Evolutionary conservation across 1,284 basidiomycete genomes (phyloP), one percentile per base, ranked within the genome.

Genomic region (Trametes sp.): DNA sequence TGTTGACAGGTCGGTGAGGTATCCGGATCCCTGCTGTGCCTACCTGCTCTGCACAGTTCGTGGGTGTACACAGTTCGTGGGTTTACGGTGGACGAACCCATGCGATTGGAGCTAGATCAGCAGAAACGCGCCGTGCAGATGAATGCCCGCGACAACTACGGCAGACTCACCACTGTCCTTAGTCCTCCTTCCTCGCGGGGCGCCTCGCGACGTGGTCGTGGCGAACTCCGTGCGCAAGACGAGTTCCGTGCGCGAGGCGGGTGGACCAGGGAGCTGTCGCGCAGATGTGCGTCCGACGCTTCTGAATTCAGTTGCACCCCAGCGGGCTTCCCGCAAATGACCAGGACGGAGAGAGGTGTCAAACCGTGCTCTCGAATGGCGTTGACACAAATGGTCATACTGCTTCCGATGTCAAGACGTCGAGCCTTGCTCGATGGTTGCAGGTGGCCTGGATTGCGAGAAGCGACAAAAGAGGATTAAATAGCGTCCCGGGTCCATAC

Each of bases 401-500:
- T n/a, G n/a, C n/a, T n/a, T n/a, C n/a, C n/a, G n/a, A n/a, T n/a
- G n/a, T n/a, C n/a, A n/a, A n/a, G n/a, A n/a, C n/a, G n/a, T n/a
- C n/a, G n/a, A n/a, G n/a, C n/a, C n/a, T n/a, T n/a, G n/a, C n/a
- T n/a, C n/a, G n/a, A n/a, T n/a, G n/a, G n/a, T n/a, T n/a, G 36
- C 51, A 41, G 33, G 35, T 8, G 23, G 35, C 33, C 33, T n/a
- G 21, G 24, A n/a, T 53, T 21, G 23, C 28, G 50, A 44, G 16
- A 21, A 19, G 23, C 28, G 50, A 44, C n/a, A 21, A 19, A 42
- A 54, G 28, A 60, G 54, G 36, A 45, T 42, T 56, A 50, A 36
- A 61, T 61, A 45, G 57, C 63, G 62, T 21, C 60, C 54, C 57
- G 13, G 24, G 48, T 56, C 54, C 57, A 28, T 68, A 64, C 66